These are phyloP conservation scores for Geosmithia flava DNA, from an alignment of 2,329 filamentous ascomycete genomes.

Conservation along the genomic window DNA sequence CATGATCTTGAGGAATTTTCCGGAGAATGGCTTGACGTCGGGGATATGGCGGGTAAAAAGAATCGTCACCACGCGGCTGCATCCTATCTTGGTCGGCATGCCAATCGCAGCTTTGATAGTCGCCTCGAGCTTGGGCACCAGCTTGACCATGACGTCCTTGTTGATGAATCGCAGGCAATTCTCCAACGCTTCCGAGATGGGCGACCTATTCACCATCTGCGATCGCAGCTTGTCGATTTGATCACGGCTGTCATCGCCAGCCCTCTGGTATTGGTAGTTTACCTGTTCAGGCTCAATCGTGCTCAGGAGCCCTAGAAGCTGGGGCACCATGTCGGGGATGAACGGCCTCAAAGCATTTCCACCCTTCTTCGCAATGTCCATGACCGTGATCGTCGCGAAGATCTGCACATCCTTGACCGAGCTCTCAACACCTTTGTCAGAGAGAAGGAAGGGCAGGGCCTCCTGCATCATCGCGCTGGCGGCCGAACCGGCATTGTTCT, in stretches of 20 bases:
- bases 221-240: slow-evolving; percentile 83
- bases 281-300: slow-evolving; percentile 80
- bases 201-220: slow-evolving; percentile 69
- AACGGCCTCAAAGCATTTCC: slow-evolving; percentile 69
- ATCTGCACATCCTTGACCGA: slow-evolving; percentile 76
- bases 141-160: slow-evolving; percentile 58
- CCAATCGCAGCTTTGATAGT: slow-evolving; percentile 80
- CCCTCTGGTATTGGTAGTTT: slow-evolving; percentile 87
- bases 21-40: slow-evolving; percentile 63
- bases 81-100: slow-evolving; percentile 88
- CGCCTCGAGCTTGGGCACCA: slow-evolving; percentile 61
- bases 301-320: slow-evolving; percentile 70
- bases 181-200: slow-evolving; percentile 86
- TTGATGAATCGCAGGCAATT: slow-evolving; percentile 78
- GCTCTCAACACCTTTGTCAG: slow-evolving; percentile 79
- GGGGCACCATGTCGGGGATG: slow-evolving; percentile 69
- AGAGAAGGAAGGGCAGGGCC: slow-evolving; percentile 82
- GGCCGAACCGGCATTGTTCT: slow-evolving; percentile 54
- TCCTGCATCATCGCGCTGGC: slow-evolving; percentile 72
- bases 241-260: slow-evolving; percentile 74
- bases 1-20: slow-evolving; percentile 63
- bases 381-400: slow-evolving; percentile 71
- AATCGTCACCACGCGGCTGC: slow-evolving; percentile 71
- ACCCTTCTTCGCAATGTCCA: slow-evolving; percentile 83
- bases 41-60: slow-evolving; percentile 69